Base-by-base conservation (phyloP, 169 alveolate genomes). In the Cryptosporidium sp. region DNA sequence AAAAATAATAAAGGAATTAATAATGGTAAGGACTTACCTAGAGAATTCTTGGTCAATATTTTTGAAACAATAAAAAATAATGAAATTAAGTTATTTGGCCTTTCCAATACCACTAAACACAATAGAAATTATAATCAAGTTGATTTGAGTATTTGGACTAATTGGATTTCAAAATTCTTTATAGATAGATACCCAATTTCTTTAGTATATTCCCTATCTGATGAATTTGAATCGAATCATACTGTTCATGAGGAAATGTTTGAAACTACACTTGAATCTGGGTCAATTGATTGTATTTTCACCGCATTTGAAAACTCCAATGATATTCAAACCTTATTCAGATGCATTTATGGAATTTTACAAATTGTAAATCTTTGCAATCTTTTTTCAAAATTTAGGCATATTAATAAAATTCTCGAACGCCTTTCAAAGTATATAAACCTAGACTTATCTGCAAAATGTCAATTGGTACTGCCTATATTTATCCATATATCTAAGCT, bases 1-100 rank as follows among this genome's bases (percentile, higher is more conserved):
- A 92, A 95, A 67, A 96, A 96, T 93, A 95, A 95, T 85, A 93
- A 95, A 51, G 98, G 98, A 26, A 95, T 96, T 71, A 95, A 96
- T 70, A 95, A 93, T 84, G 98, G 98, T 0, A 91, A 94, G 75
- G 95, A 94, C 80, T 86, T 95, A 52, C 96, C 95, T 56, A 68
- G 91, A 2, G 92, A 92, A 85, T 93, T 92, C 86, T 91, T 95
- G 62, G 85, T 75, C 62, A 91, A 92, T 75, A 62, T 95, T 33
- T 95, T 94, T 75, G 75, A 92, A 53, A 85, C 94, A 62, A 94
- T 95, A 68, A 73, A 91, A 42, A 91, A 93, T 80, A 94, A 93
- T 62, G 75, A 67, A 14, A 80, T 80, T 3, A 65, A 80, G 26
- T 51, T 80, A 44, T 31, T 23, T 42, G 89, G 65, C 23, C n/a